Conservation (phyloP, 2,329 filamentous ascomycete genomes). For the Fusarium pseudonygamai region DNA sequence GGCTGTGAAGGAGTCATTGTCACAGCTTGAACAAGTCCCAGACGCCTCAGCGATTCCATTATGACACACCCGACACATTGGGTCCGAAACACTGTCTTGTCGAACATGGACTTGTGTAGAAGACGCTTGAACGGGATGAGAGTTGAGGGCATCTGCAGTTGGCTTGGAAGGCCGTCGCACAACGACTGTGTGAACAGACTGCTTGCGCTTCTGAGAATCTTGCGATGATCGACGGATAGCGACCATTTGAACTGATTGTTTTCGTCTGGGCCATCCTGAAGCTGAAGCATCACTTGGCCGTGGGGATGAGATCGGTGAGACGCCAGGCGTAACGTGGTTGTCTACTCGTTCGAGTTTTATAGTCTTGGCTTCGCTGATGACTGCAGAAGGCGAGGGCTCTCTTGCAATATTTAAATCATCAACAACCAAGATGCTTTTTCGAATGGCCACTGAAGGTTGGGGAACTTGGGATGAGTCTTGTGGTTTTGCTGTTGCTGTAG, state of each 20-base stretch:
- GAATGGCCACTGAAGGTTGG: slow-evolving; percentile 2
- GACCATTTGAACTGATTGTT: slow-evolving; percentile 27
- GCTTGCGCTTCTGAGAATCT: slow-evolving; percentile 23
- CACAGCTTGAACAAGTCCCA: slow-evolving; percentile 37
- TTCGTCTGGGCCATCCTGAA: slow-evolving; percentile 13
- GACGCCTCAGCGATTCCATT: slow-evolving; percentile 36
- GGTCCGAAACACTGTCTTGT: slow-evolving; percentile 36
- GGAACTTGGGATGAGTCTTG: not conserved
- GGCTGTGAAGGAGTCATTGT: slow-evolving; percentile 27
- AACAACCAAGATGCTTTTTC: slow-evolving; percentile 8
- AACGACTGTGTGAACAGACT: slow-evolving; percentile 15
- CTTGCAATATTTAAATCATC: slow-evolving; percentile 20
- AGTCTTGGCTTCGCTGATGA: slow-evolving; percentile 35
- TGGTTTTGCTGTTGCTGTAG: not conserved
- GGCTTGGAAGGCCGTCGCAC: slow-evolving; percentile 31
- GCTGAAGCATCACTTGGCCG: slow-evolving; percentile 5
- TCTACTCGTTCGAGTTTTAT: slow-evolving; percentile 33
- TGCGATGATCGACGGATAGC: slow-evolving; percentile 23
- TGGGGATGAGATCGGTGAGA: slow-evolving; percentile 27
- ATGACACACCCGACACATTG: slow-evolving; percentile 36
- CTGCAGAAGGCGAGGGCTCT: slow-evolving; percentile 19
- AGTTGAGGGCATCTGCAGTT: slow-evolving; percentile 29
- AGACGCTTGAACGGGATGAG: slow-evolving; percentile 26
- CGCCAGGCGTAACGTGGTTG: slow-evolving; percentile 19
- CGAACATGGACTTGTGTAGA: slow-evolving; percentile 33